Evolutionary conservation across 2,329 filamentous ascomycete species (phyloP).

Genomic region (Stromatinia cepivora): DNA sequence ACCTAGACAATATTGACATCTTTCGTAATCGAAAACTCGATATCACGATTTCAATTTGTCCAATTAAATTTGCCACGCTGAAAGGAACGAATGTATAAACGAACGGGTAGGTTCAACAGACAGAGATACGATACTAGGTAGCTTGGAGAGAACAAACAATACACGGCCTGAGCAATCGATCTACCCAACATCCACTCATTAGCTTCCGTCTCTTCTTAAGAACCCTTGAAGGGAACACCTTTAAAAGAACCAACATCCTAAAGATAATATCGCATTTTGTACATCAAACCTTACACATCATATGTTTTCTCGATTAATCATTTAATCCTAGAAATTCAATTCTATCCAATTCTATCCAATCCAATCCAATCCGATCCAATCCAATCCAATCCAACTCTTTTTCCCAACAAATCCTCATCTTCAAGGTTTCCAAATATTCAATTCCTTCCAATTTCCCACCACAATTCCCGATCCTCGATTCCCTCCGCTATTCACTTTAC

Average conservation of each 20-base stretch:
- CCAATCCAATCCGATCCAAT: neutral
- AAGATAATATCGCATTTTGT: neutral
- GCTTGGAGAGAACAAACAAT: neutral
- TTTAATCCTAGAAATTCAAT: no score
- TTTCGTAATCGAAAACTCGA: neutral
- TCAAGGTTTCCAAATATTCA: neutral
- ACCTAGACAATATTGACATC: neutral
- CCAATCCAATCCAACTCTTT: neutral
- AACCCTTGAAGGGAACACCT: neutral
- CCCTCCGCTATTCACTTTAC: slow-evolving; percentile 19
- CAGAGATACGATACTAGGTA: neutral
- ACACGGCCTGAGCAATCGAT: neutral
- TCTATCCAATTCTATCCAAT: no score
- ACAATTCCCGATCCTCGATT: slow-evolving; percentile 13
- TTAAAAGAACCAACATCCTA: neutral
- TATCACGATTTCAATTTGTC: neutral
- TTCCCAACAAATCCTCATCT: slow-evolving; percentile 10
- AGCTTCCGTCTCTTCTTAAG: neutral
- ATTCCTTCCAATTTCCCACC: slow-evolving; percentile 5
- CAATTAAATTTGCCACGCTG: slow-evolving; percentile 5
- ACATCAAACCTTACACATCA: neutral
- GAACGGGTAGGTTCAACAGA: neutral
- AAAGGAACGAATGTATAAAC: neutral
- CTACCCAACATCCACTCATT: neutral
- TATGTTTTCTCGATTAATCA: neutral